Evolutionary conservation across 768 basidiomycete species (phyloP), one percentile per base, ranked within the genome.

Genomic region (Rhodosporidiobolus odoratus): DNA sequence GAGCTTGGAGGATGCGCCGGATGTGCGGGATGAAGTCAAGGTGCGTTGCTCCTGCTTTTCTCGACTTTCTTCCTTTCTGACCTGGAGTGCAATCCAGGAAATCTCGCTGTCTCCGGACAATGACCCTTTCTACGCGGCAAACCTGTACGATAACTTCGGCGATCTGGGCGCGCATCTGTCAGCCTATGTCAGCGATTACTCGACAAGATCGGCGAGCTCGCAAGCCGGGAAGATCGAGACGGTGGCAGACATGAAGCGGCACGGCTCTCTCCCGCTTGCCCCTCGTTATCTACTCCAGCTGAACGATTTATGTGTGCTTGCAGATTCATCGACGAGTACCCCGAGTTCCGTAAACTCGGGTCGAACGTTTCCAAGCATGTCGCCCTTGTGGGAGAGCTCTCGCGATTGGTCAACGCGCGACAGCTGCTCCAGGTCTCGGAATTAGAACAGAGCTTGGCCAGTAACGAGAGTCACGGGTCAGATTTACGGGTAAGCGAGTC

Each of bases 331-430:
- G 96, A 99, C 79, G 94, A 97, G 76, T 99, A 95, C 80, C 96
- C 96, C 1, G 96, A 99, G 80, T 97, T 98, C 77, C 84, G 89
- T 75, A 94, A 94, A 78, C 84, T 99, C 38, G 93, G 96, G 1
- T 94, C 94, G 15, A 99, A 99, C 79, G 96, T 99, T 38, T 95
- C 92, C 82, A 99, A 98, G 80, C 96, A 98, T 77, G 96, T 98
- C 30, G 91, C 95, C 12, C 81, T 99, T 32, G 96, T 99, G 0
- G 95, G 96, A 19, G 96, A 99, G 79, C 84, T 99, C 69, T 95
- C 92, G 77, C 84, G 95, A 69, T 80, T 98, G 56, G 92, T 98
- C 23, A 90, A 87, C 62, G 82, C 86, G 68, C 89, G 94, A 77
- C 90, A 89, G 77, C 81, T 98, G 54, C 82, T 99, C 65, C 91